Percentiles rank a stretch among this genome's conserved stretches.
These are phyloP conservation scores for Cercospora berteroae DNA, from an alignment of 2,329 filamentous ascomycete species.

Conservation along the genomic window DNA sequence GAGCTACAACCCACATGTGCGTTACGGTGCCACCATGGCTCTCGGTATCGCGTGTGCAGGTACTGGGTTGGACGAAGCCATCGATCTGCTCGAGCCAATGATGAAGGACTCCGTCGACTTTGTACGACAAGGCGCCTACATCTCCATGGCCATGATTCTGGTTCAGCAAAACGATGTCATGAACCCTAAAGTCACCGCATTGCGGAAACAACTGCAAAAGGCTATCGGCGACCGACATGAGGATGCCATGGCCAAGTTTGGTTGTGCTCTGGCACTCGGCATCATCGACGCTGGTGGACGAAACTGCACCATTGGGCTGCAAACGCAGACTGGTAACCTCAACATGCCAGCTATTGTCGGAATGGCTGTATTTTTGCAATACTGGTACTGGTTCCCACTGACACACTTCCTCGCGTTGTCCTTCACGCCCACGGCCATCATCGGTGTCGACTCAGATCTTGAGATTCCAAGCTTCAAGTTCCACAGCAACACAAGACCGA, in stretches of 20 bases:
- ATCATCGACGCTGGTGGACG: slow-evolving; percentile 97
- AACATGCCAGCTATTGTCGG: slow-evolving; percentile 98
- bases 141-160: slow-evolving; percentile 95
- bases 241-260: slow-evolving; percentile 99
- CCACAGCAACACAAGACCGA: slow-evolving; percentile 89
- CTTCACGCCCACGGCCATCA: slow-evolving; percentile 95
- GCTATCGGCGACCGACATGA: slow-evolving; percentile 93
- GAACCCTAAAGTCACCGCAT: slow-evolving; percentile 91
- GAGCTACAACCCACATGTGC: slow-evolving; percentile 97
- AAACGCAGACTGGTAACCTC: slow-evolving; percentile 96
- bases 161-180: slow-evolving; percentile 99
- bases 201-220: slow-evolving; percentile 92
- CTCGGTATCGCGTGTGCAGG: slow-evolving; percentile 97
- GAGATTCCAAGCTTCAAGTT: slow-evolving; percentile 94
- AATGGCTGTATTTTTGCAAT: slow-evolving; percentile 97
- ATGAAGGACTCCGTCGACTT: slow-evolving; percentile 99
- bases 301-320: slow-evolving; percentile 96
- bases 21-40: slow-evolving; percentile 97
- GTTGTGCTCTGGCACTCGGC: slow-evolving; percentile 86
- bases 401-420: slow-evolving; percentile 95
- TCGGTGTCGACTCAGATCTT: slow-evolving; percentile 88
- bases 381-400: slow-evolving; percentile 99
- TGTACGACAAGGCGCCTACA: slow-evolving; percentile 92
- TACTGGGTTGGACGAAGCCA: slow-evolving; percentile 91
- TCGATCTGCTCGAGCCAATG: slow-evolving; percentile 96